Evolutionary conservation across 495 filamentous ascomycete species (phyloP), one percentile per base, ranked within the genome.

Genomic region (Staphylotrichum longicolle): DNA sequence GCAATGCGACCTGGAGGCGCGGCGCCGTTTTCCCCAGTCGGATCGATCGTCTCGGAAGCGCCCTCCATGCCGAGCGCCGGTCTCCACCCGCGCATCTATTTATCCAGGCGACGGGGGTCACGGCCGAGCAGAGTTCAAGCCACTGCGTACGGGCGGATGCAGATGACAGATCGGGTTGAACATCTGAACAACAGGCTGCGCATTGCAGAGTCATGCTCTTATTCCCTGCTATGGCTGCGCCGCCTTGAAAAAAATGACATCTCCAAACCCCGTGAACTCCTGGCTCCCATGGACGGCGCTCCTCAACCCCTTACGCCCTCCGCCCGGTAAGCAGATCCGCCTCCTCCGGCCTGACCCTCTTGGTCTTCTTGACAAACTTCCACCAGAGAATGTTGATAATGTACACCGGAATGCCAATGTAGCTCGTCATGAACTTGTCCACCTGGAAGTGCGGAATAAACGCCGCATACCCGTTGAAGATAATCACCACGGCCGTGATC

Each of bases 341-440:
- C 42, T 74, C 72, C 62, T 66, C 64, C 0, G 72, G 67, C 45
- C 42, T 57, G 0, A 74, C 71, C 35, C 70, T 57, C 69, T 68
- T 70, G 6, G 72, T 74, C 66, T 67, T 68, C 69, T 74, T 74
- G 41, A 61, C 32, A 1, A 47, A 40, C 63, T 74, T 74, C 72
- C 72, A 74, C 58, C 61, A 68, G 12, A 65, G 32, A 2, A 74
- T 61, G 20, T 74, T 74, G 54, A 84, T 79, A 3, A 95, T 66
- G 67, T 91, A 95, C 12, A 93, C 75, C 5, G 88, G 88, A 67
- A 95, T 93, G 39, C 90, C 91, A 5, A 92, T 83, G 66, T 94
- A 93, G 5, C 85, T 85, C 0, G 89, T 93, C 72, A 95, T 82
- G 73, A 94, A 94, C 66, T 83, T 88, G 73, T 86, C 85, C 70